These are phyloP conservation scores for Batrachochytrium dendrobatidis DNA, from an alignment of 371 early-diverging fungal species.

Conservation along the genomic window DNA sequence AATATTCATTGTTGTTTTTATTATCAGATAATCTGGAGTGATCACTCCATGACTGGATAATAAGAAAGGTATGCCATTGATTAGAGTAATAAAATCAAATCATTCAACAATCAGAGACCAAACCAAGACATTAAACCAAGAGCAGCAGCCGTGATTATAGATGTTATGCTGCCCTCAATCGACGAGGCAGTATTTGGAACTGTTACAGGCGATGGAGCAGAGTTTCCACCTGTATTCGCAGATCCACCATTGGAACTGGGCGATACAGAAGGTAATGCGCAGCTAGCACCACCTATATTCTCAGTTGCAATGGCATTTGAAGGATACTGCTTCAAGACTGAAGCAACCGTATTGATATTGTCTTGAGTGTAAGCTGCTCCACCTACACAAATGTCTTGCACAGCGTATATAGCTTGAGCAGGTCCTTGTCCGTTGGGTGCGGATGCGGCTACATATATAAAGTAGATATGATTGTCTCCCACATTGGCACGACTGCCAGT, in stretches of 20 bases:
- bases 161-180: not conserved
- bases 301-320: not conserved
- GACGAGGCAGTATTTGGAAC: not conserved
- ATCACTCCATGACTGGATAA: too few species aligned
- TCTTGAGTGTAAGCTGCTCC: slow-evolving; percentile 2
- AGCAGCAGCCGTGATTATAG: not conserved
- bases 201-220: not conserved
- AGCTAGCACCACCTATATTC: not conserved
- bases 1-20: too few species aligned
- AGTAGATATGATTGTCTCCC: not conserved
- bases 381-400: slow-evolving; percentile 10
- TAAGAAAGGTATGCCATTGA: too few species aligned
- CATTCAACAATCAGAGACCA: too few species aligned
- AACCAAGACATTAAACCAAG: too few species aligned
- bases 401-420: slow-evolving; percentile 1
- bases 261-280: not conserved
- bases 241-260: not conserved
- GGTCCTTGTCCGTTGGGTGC: not conserved
- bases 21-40: too few species aligned
- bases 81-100: too few species aligned
- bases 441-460: not conserved
- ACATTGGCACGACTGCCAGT: not conserved
- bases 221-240: not conserved
- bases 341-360: slow-evolving; percentile 2
- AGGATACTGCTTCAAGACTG: not conserved